These are phyloP conservation scores for Acacia pycnantha DNA, from an alignment of 331 rosid species.

Conservation along the genomic window DNA sequence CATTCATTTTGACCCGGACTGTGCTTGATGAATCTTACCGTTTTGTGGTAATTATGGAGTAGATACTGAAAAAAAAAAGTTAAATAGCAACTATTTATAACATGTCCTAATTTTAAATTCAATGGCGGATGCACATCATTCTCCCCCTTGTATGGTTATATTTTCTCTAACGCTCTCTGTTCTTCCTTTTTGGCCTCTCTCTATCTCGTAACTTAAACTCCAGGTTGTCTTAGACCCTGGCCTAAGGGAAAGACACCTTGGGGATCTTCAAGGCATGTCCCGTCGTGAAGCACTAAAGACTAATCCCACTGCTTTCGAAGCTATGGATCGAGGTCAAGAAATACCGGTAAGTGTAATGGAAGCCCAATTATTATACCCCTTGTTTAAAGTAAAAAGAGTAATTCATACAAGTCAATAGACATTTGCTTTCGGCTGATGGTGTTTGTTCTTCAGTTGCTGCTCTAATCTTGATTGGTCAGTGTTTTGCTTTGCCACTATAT, in stretches of 20 bases:
- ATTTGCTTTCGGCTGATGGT: not conserved
- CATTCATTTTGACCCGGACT: constrained; percentile 3
- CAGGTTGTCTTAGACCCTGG: constrained; percentile 73
- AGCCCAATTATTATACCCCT: constrained; percentile 3
- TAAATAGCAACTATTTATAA: not conserved
- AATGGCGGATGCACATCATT: not conserved
- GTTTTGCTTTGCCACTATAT: too few relatives aligned
- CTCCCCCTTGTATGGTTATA: not conserved
- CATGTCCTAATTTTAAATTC: not conserved
- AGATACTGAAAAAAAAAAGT: not conserved
- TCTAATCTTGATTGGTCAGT: not conserved
- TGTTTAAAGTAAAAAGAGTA: not conserved
- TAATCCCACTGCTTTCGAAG: constrained; percentile 50
- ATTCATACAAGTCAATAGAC: constrained; percentile 7
- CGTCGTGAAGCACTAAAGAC: constrained; percentile 44
- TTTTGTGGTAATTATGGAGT: constrained; percentile 11
- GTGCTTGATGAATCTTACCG: not conserved
- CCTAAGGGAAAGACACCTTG: constrained; percentile 81
- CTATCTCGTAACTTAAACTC: constrained; percentile 1
- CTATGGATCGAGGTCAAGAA: constrained; percentile 56
- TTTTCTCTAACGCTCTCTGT: not conserved
- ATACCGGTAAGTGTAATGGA: constrained; percentile 67
- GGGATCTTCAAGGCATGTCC: constrained; percentile 81
- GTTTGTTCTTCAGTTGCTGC: constrained; percentile 6
- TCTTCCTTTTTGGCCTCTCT: not conserved